Percentiles rank a stretch among this genome's conserved stretches.
Conservation (phyloP, 176 grass and related monocot species). For the Ananas comosus region DNA sequence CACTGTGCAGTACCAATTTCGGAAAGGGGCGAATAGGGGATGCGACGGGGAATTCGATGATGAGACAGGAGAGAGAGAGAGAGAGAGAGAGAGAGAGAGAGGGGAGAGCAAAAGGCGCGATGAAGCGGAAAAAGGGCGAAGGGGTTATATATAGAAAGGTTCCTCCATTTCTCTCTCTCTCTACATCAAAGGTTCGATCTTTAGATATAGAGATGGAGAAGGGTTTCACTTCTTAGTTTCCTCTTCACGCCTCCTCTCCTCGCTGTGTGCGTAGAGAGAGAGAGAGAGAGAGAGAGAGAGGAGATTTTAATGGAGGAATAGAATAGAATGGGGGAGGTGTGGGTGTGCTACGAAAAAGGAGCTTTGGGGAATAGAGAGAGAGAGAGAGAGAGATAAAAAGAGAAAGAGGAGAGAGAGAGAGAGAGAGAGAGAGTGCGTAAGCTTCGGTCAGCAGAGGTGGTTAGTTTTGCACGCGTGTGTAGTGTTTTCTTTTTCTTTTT, state of each 20-base stretch:
- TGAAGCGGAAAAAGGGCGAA: too few species aligned
- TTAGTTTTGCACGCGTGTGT: slow-evolving; percentile 20
- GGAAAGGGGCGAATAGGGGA: too few species aligned
- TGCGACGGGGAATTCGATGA: too few species aligned
- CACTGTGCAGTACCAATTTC: too few species aligned
- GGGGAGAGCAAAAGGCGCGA: too few species aligned
- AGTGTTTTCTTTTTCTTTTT: too few species aligned
- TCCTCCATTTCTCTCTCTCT: too few species aligned
- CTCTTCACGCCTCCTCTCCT: not conserved
- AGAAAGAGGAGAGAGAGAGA: too few species aligned
- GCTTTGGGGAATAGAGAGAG: slow-evolving; percentile 10
- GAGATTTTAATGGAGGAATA: slow-evolving; percentile 8
- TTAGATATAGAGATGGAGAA: not conserved
- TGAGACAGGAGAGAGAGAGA: too few species aligned
- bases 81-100: too few species aligned
- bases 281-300: not conserved
- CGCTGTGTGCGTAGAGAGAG: not conserved
- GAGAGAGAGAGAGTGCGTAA: slow-evolving; percentile 15
- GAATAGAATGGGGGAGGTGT: slow-evolving; percentile 1
- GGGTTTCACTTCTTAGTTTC: slow-evolving; percentile 4
- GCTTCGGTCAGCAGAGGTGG: slow-evolving; percentile 35
- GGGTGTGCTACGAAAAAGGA: slow-evolving; percentile 8
- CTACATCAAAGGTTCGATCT: not conserved
- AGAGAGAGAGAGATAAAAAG: slow-evolving; percentile 7
- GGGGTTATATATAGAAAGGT: too few species aligned